Conservation (phyloP, 2,329 filamentous ascomycete species). For the Chrysoporthe puriensis region DNA sequence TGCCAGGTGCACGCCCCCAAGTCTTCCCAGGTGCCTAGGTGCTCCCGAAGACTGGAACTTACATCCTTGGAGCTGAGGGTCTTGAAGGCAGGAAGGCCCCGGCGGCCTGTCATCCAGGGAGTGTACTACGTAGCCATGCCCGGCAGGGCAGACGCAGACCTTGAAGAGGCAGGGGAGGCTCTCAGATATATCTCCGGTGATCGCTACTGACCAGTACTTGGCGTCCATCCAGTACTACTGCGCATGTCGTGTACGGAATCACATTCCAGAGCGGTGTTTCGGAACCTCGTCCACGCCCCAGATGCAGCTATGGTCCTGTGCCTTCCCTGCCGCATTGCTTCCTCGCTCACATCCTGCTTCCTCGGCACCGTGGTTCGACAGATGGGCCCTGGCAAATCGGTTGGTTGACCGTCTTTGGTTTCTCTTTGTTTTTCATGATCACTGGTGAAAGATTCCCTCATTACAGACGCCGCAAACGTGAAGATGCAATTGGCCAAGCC, state of each 20-base stretch:
- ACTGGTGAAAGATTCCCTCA: conserved; percentile 58
- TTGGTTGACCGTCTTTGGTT: conserved; percentile 29
- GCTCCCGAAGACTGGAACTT: neutral
- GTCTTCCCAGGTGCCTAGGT: neutral
- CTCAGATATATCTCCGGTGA: neutral
- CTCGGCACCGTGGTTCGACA: conserved; percentile 8
- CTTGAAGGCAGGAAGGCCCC: neutral
- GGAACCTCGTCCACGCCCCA: neutral
- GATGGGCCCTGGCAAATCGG: conserved; percentile 15
- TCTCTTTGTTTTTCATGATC: conserved; percentile 42
- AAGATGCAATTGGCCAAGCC: conserved; percentile 68
- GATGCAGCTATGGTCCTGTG: neutral
- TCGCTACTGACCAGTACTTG: neutral
- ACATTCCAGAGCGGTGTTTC: conserved; percentile 14
- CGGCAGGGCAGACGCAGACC: neutral
- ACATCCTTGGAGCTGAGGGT: too few species aligned
- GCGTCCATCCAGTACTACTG: neutral
- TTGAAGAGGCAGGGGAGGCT: neutral
- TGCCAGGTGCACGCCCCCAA: neutral
- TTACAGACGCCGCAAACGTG: conserved; percentile 70
- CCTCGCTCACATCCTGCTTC: conserved; percentile 21
- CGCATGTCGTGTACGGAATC: neutral
- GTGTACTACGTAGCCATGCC: neutral
- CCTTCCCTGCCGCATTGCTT: conserved; percentile 6
- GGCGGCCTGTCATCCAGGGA: neutral